A percentile compares a stretch with the other conserved stretches of the same genome.
phyloP scores from a whole-genome alignment of 768 basidiomycete species.

The Lactarius sp. region DNA sequence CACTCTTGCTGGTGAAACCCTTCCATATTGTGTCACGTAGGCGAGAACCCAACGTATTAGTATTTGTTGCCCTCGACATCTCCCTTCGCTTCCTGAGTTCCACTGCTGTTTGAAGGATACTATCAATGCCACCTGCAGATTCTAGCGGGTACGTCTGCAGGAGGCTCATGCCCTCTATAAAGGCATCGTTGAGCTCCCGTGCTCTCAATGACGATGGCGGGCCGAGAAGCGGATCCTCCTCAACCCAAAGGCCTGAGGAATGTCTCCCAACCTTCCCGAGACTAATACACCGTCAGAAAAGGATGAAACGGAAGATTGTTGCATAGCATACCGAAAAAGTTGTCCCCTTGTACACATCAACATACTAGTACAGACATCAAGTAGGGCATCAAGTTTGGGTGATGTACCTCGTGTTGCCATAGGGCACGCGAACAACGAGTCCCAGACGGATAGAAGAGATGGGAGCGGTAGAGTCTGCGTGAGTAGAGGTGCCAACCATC shows the following conservation, averaged over 20 bases:
- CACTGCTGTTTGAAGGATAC: constrained; percentile 59
- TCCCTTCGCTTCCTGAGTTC: constrained; percentile 54
- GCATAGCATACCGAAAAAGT: constrained; percentile 46
- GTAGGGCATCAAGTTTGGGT: constrained; percentile 61
- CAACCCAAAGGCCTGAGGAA: constrained; percentile 50
- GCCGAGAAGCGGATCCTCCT: constrained; percentile 36
- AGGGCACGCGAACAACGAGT: constrained; percentile 59
- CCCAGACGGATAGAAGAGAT: constrained; percentile 62
- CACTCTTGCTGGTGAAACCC: constrained; percentile 53
- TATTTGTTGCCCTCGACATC: constrained; percentile 33
- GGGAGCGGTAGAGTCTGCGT: constrained; percentile 67
- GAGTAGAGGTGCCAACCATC: constrained; percentile 68
- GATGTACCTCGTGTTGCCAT: constrained; percentile 48
- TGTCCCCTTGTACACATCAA: constrained; percentile 51
- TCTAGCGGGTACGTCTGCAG: constrained; percentile 63
- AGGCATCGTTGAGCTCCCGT: constrained; percentile 57
- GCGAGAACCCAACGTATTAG: constrained; percentile 47
- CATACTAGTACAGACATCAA: constrained; percentile 69
- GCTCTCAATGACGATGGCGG: constrained; percentile 43
- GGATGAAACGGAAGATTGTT: not conserved
- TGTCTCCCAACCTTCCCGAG: constrained; percentile 45
- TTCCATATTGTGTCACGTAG: constrained; percentile 62
- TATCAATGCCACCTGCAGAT: constrained; percentile 63
- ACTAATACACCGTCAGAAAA: constrained; percentile 34
- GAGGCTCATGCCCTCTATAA: constrained; percentile 59